A percentile compares a stretch with the other conserved stretches of the same genome.
phyloP scores from a whole-genome alignment of 352 stramenopile species.

The Globisporangium acanthophoron region DNA sequence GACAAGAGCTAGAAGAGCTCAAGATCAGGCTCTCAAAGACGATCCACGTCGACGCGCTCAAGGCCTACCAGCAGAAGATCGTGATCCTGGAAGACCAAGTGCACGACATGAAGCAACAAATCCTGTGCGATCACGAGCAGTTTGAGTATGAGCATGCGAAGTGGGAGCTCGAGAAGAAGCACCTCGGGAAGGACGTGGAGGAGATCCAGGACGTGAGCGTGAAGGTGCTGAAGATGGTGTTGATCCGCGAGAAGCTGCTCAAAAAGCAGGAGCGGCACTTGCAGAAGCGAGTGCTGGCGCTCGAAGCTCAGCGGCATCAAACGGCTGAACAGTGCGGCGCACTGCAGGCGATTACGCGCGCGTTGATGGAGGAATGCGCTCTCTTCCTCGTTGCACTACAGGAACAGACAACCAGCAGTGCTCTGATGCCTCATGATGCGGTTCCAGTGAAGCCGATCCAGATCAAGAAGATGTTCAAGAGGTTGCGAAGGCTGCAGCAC shows the following conservation, averaged over 20 bases:
- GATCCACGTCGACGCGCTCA: conserved; percentile 13
- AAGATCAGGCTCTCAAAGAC: not conserved
- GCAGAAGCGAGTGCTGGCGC: conserved; percentile 11
- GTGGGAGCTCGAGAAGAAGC: conserved; percentile 47
- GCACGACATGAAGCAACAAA: conserved; percentile 43
- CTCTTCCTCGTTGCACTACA: conserved; percentile 46
- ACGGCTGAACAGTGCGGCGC: conserved; percentile 8
- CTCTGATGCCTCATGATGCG: conserved; percentile 8
- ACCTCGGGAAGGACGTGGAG: conserved; percentile 40
- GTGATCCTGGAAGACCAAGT: conserved; percentile 40
- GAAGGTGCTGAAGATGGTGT: conserved; percentile 60
- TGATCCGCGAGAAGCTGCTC: conserved; percentile 61
- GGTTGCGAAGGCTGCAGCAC: conserved; percentile 15
- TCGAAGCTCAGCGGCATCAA: conserved; percentile 18
- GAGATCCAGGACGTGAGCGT: conserved; percentile 55
- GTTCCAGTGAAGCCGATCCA: conserved; percentile 40
- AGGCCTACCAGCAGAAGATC: conserved; percentile 41
- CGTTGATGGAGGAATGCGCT: conserved; percentile 41
- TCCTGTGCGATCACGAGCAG: conserved; percentile 57
- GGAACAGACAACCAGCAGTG: conserved; percentile 17
- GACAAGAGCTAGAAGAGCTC: not conserved
- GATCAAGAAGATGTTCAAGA: conserved; percentile 38
- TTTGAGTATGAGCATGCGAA: conserved; percentile 60
- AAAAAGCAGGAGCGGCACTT: conserved; percentile 41
- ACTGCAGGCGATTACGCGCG: conserved; percentile 20